Percentiles rank a stretch among this genome's conserved stretches.
Evolutionary conservation across 768 basidiomycete species (phyloP).

Genomic region (Coprinopsis strossmayeri): DNA sequence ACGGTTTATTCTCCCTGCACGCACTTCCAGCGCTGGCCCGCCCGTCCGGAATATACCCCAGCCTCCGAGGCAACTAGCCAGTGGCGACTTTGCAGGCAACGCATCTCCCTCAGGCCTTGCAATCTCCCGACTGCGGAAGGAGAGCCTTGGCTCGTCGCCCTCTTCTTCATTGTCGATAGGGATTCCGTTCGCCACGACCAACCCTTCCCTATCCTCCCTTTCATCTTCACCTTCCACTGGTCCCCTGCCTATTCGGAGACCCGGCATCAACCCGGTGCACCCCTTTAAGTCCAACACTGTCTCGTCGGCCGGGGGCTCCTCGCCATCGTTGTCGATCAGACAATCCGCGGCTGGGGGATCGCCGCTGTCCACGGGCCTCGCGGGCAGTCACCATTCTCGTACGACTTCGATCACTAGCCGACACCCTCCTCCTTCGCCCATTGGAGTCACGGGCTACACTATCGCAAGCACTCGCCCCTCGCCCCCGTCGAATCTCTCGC

Average conservation of each 20-base stretch:
- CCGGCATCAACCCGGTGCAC: slow-evolving; percentile 25
- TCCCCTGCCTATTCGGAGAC: slow-evolving; percentile 25
- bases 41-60: slow-evolving; percentile 7
- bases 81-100: slow-evolving; percentile 7
- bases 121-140: slow-evolving; percentile 40
- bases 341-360: slow-evolving; percentile 13
- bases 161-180: slow-evolving; percentile 16
- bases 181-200: slow-evolving; percentile 10
- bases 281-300: slow-evolving; percentile 36
- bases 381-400: slow-evolving; percentile 11
- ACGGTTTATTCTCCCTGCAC: slow-evolving; percentile 29
- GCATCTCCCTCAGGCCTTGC: slow-evolving; percentile 27
- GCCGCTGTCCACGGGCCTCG: slow-evolving; percentile 8
- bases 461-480: slow-evolving; percentile 12
- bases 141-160: slow-evolving; percentile 36
- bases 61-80: slow-evolving; percentile 10
- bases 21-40: slow-evolving; percentile 18
- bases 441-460: slow-evolving; percentile 15
- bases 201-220: slow-evolving; percentile 17
- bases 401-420: slow-evolving; percentile 12
- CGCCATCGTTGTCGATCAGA: slow-evolving; percentile 28
- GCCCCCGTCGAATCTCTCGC: slow-evolving; percentile 18
- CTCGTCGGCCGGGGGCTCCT: slow-evolving; percentile 22
- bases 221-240: slow-evolving; percentile 25
- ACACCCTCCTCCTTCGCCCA: slow-evolving; percentile 23